Evolutionary conservation across 108 stramenopile genomes (phyloP), one percentile per base, ranked within the genome.

Genomic region (Cyclotella baltica): DNA sequence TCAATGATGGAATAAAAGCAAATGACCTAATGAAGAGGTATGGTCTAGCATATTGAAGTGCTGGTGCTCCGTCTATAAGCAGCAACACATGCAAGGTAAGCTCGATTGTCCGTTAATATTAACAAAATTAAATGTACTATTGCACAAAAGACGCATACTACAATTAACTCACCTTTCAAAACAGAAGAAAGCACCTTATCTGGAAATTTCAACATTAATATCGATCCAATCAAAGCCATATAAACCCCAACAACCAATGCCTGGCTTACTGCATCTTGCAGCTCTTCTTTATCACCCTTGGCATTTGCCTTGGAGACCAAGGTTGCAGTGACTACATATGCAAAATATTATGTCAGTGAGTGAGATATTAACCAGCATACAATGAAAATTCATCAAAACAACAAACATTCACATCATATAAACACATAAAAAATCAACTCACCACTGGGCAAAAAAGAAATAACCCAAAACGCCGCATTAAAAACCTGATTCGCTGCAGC

Each of bases 401-500:
- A 29, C 66, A 30, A 38, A 71, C 16, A 43, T 13, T 43, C 40
- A 43, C 25, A 31, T 31, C 27, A 33, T 5, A 22, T 15, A 29
- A 61, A 23, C 50, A 52, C 47, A n/a, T 48, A 23, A 25, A 20
- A 70, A 18, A 43, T 18, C 27, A 11, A 52, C 86, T 46, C 72
- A 62, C 79, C 85, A 65, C 86, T 86, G n/a, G 96, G 96, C 55
- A 97, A 68, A 73, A 97, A 91, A 31, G 88, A 88, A 61, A 86
- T 79, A 13, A 95, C 71, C 91, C 91, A 97, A 85, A 95, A 97
- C 19, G 89, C 89, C 2, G 85, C 83, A 33, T 63, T 80, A 62
- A 97, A 97, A 3, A 95, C 91, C 75, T 97, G 96, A 72, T 97
- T 97, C 19, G 94, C 93, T 18, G 96, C 96, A 2, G 91, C 90